Evolutionary conservation across 805 yeast species (phyloP).

Genomic region (Komagataella pastoris): DNA sequence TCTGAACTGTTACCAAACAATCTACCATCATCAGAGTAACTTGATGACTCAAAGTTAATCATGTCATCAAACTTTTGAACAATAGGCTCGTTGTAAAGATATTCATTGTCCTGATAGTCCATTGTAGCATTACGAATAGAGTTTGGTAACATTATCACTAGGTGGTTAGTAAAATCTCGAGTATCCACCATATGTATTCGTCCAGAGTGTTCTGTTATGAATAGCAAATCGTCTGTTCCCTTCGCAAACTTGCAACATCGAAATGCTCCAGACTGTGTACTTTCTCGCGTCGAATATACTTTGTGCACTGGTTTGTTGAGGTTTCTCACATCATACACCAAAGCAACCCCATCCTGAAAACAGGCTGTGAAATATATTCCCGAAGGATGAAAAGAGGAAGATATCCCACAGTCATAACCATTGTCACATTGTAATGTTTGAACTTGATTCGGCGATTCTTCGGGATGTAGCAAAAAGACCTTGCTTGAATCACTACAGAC

Average conservation of each 20-base stretch:
- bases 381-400: slow-evolving; percentile 65
- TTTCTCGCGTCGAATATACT: slow-evolving; percentile 46
- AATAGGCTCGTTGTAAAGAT: neutral
- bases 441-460: slow-evolving; percentile 8
- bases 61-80: neutral
- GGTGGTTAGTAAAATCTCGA: slow-evolving; percentile 60
- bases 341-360: slow-evolving; percentile 76
- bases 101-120: neutral
- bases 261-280: slow-evolving; percentile 26
- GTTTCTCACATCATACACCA: slow-evolving; percentile 66
- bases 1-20: slow-evolving; percentile 11
- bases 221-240: slow-evolving; percentile 63
- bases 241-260: slow-evolving; percentile 37
- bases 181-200: slow-evolving; percentile 78
- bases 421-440: slow-evolving; percentile 18
- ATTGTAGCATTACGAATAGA: slow-evolving; percentile 12
- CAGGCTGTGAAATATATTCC: slow-evolving; percentile 66
- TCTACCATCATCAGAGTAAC: neutral
- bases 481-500: slow-evolving; percentile 72
- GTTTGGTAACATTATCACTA: slow-evolving; percentile 57
- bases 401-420: slow-evolving; percentile 68
- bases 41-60: neutral
- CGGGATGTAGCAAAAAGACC: slow-evolving; percentile 42
- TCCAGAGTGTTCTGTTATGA: slow-evolving; percentile 75
- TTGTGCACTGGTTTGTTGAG: slow-evolving; percentile 36